Evolutionary conservation across 2,329 filamentous ascomycete species (phyloP).

Genomic region (Apiospora aurea): DNA sequence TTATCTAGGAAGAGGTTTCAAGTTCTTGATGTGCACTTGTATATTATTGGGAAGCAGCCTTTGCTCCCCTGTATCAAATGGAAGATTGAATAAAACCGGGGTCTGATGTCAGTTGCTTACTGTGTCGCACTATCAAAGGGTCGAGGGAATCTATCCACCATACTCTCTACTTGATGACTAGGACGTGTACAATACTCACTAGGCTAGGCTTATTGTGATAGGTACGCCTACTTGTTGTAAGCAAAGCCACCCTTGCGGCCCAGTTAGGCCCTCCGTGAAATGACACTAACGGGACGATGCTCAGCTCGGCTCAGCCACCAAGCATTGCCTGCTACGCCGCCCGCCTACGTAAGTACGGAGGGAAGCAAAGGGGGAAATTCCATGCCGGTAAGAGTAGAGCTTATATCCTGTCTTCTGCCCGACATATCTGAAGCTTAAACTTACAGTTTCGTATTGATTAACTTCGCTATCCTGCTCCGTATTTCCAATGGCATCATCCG

Average conservation of each 20-base stretch:
- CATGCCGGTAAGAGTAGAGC: not conserved
- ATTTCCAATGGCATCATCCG: not conserved
- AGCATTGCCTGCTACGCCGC: not conserved
- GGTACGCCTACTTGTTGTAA: not conserved
- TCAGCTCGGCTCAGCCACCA: constrained; percentile 4
- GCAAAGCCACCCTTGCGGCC: not conserved
- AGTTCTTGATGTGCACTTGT: not conserved
- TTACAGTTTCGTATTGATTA: not conserved
- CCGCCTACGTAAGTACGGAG: not conserved
- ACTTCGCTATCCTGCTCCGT: not conserved
- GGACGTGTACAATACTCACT: not conserved
- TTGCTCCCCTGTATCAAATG: constrained; percentile 3
- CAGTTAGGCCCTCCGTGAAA: not conserved
- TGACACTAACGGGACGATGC: not conserved
- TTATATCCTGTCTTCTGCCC: not conserved
- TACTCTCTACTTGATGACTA: not conserved
- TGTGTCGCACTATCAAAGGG: not conserved
- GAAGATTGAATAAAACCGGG: not conserved
- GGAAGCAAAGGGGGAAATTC: not conserved
- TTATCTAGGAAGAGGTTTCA: not conserved
- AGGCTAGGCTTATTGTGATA: not conserved
- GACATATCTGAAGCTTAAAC: not conserved
- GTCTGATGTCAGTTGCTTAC: not conserved
- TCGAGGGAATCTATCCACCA: not conserved
- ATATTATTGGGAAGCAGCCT: not conserved